phyloP scores from a whole-genome alignment of 768 basidiomycete genomes.

The Sporobolomyces roseus region DNA sequence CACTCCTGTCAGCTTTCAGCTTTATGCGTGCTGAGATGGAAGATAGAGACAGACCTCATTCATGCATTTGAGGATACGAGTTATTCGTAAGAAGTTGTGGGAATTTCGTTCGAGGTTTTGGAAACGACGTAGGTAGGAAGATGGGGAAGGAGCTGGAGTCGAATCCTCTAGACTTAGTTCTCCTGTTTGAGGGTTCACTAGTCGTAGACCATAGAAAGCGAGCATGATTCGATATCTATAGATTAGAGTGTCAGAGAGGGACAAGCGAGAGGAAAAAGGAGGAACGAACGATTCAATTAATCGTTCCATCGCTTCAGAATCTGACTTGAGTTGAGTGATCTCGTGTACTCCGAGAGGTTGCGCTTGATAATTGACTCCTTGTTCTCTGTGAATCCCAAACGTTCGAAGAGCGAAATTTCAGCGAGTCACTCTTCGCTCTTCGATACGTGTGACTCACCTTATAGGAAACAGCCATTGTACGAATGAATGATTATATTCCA shows the following conservation, averaged over 20 bases:
- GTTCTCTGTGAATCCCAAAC: constrained; percentile 53
- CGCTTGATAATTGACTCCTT: constrained; percentile 66
- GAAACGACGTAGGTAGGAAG: constrained; percentile 58
- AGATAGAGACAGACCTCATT: constrained; percentile 55
- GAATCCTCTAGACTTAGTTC: constrained; percentile 55
- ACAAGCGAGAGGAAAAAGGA: too few species aligned
- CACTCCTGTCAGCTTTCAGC: too few species aligned
- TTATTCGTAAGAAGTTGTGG: constrained; percentile 74
- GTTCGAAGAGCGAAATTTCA: constrained; percentile 47
- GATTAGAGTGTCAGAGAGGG: not conserved
- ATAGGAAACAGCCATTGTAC: constrained; percentile 72
- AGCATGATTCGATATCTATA: constrained; percentile 63
- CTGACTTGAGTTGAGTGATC: constrained; percentile 57
- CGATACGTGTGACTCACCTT: too few species aligned
- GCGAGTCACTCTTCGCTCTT: constrained; percentile 51
- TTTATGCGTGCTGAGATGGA: not conserved
- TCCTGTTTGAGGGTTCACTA: constrained; percentile 60
- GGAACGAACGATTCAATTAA: constrained; percentile 53
- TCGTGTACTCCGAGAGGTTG: constrained; percentile 68
- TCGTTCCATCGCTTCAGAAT: constrained; percentile 55
- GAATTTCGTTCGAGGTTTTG: constrained; percentile 57
- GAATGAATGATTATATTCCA: constrained; percentile 68
- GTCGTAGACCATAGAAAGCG: constrained; percentile 73
- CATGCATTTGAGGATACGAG: constrained; percentile 70
- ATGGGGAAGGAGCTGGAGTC: constrained; percentile 2